phyloP scores from a whole-genome alignment of 495 filamentous ascomycete genomes.

The Trichocladium uniseriatum region DNA sequence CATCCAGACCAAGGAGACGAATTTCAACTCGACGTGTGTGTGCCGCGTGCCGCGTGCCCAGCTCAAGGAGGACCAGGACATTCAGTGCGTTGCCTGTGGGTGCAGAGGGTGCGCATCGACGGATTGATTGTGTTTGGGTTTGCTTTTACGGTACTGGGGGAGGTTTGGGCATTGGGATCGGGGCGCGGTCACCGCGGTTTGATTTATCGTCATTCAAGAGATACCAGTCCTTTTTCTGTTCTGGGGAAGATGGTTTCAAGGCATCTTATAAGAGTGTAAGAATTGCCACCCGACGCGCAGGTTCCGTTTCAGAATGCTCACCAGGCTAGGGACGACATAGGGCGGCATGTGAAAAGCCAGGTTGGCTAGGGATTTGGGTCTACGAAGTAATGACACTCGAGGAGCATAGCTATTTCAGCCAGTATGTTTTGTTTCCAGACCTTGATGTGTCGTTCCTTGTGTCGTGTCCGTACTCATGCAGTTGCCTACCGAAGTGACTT shows the following conservation, averaged over 20 bases:
- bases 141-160: background rate
- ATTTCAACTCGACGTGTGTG: slow-evolving; percentile 95
- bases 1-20: slow-evolving; percentile 98
- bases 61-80: slow-evolving; percentile 79
- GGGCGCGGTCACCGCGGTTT: background rate
- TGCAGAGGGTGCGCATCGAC: slow-evolving; percentile 84
- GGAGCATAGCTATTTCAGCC: background rate
- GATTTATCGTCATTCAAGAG: background rate
- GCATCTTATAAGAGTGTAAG: slow-evolving; percentile 4
- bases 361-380: background rate
- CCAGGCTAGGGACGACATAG: background rate
- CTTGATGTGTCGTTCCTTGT: background rate
- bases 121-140: slow-evolving; percentile 42
- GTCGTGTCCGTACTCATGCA: slow-evolving; percentile 7
- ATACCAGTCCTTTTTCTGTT: background rate
- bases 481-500: background rate
- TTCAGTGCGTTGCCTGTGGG: slow-evolving; percentile 94
- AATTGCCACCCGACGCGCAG: background rate
- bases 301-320: background rate
- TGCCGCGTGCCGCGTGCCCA: slow-evolving; percentile 91
- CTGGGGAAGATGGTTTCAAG: background rate
- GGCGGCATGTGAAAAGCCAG: background rate
- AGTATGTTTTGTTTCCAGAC: slow-evolving; percentile 4
- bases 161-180: background rate
- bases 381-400: slow-evolving; percentile 10